phyloP scores from a whole-genome alignment of 139 green algal genomes.

The Nannochloris sp. region DNA sequence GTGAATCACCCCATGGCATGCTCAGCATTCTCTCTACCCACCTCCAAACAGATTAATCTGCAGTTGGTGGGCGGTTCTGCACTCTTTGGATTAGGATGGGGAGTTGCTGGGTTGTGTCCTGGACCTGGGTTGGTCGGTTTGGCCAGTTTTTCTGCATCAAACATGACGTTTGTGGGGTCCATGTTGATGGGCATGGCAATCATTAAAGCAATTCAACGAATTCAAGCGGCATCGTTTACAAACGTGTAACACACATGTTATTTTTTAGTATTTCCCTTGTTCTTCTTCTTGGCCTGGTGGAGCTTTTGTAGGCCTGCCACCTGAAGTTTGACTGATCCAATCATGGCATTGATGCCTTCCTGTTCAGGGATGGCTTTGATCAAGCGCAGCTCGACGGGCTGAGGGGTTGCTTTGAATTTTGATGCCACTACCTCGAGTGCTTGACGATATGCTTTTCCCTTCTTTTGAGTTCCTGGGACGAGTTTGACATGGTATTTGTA shows the following conservation, averaged over 20 bases:
- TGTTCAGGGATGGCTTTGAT: slow-evolving; percentile 64
- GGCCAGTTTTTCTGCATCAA: neutral
- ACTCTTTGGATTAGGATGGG: slow-evolving; percentile 74
- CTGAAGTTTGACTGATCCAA: slow-evolving; percentile 77
- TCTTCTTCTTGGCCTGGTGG: slow-evolving; percentile 28
- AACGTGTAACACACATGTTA: neutral
- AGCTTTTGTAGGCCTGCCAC: slow-evolving; percentile 80
- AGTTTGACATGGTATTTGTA: slow-evolving; percentile 91
- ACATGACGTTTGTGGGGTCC: neutral
- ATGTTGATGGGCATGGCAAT: neutral
- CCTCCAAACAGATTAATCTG: slow-evolving; percentile 37
- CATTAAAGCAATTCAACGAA: neutral
- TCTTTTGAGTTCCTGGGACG: slow-evolving; percentile 73
- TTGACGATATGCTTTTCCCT: slow-evolving; percentile 75
- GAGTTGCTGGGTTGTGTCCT: slow-evolving; percentile 63
- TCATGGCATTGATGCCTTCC: slow-evolving; percentile 73
- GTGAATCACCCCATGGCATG: neutral
- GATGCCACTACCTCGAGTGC: slow-evolving; percentile 62
- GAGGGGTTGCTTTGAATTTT: slow-evolving; percentile 20
- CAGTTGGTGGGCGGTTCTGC: slow-evolving; percentile 51
- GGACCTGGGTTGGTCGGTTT: slow-evolving; percentile 53
- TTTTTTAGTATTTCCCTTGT: slow-evolving; percentile 5
- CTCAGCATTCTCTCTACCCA: slow-evolving; percentile 38
- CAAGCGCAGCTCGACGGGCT: slow-evolving; percentile 41
- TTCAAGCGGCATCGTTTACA: too few species aligned